Percentiles rank a stretch among this genome's conserved stretches.
These are phyloP conservation scores for Pestalotiopsis sp. DNA, from an alignment of 2,329 filamentous ascomycete species.

Conservation along the genomic window DNA sequence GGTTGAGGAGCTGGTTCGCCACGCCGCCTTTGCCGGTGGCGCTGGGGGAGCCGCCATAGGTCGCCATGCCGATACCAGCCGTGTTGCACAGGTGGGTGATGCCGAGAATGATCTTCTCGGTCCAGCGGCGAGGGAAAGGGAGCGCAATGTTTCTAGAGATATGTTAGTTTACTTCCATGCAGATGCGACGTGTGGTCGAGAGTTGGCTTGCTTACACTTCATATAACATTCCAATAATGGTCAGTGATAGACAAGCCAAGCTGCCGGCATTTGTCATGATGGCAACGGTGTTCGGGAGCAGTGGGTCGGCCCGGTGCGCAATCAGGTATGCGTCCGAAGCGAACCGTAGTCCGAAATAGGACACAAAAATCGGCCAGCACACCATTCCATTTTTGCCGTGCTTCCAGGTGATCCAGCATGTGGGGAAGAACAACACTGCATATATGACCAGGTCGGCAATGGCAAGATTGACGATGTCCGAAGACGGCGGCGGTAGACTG, in stretches of 20 bases:
- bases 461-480: slow-evolving; percentile 1
- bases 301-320: neutral
- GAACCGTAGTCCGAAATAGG: neutral
- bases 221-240: neutral
- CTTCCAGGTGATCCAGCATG: neutral
- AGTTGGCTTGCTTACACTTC: neutral
- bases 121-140: neutral
- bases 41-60: slow-evolving; percentile 1
- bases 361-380: slow-evolving; percentile 7
- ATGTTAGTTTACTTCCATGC: neutral
- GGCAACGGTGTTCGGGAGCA: neutral
- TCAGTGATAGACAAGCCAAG: slow-evolving; percentile 1
- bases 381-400: slow-evolving; percentile 5
- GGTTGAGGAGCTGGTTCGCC: neutral
- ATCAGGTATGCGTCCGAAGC: neutral
- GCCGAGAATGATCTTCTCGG: slow-evolving; percentile 2
- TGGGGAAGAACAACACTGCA: slow-evolving; percentile 5
- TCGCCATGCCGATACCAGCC: neutral
- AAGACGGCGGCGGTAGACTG: neutral
- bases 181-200: neutral
- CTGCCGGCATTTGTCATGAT: slow-evolving; percentile 9
- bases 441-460: slow-evolving; percentile 7
- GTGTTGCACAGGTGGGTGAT: slow-evolving; percentile 3
- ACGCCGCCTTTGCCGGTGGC: neutral
- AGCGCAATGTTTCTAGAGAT: neutral